Percentiles rank a stretch among this genome's conserved stretches.
Evolutionary conservation across 148 eudicot genomes (phyloP).

Genomic region (Vaccinium myrtillus): DNA sequence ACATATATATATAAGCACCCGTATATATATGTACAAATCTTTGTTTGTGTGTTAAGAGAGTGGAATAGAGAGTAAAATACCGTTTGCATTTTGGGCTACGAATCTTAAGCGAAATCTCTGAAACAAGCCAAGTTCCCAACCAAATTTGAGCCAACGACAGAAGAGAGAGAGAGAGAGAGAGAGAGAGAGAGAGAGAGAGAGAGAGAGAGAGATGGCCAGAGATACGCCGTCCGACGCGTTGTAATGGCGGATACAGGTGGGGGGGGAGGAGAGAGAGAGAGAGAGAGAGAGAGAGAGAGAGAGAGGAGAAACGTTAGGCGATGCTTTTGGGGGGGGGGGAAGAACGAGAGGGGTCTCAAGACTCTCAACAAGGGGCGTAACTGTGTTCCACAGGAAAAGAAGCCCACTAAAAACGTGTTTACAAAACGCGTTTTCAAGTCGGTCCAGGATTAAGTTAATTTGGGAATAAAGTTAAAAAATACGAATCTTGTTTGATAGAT

Average conservation of each 20-base stretch:
- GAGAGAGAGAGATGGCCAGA: neutral
- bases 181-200: neutral
- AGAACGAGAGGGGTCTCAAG: too few relatives aligned
- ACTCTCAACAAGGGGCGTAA: too few relatives aligned
- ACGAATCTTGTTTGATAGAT: too few relatives aligned
- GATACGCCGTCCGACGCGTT: neutral
- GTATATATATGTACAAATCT: neutral
- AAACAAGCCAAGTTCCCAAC: neutral
- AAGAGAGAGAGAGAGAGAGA: too few relatives aligned
- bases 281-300: neutral
- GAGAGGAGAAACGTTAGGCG: neutral
- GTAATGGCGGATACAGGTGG: too few relatives aligned
- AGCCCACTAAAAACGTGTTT: too few relatives aligned
- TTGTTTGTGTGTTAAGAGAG: neutral
- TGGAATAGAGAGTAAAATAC: constrained; percentile 14
- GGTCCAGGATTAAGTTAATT: too few relatives aligned
- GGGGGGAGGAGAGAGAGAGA: neutral
- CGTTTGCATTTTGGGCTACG: constrained; percentile 23
- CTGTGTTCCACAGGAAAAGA: too few relatives aligned
- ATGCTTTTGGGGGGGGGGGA: neutral
- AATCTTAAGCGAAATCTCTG: neutral
- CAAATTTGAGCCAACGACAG: neutral
- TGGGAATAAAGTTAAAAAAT: too few relatives aligned
- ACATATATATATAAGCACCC: neutral
- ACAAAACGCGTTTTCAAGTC: too few relatives aligned